These are phyloP conservation scores for Neopestalotiopsis rosae DNA, from an alignment of 2,329 filamentous ascomycete genomes.

Conservation along the genomic window DNA sequence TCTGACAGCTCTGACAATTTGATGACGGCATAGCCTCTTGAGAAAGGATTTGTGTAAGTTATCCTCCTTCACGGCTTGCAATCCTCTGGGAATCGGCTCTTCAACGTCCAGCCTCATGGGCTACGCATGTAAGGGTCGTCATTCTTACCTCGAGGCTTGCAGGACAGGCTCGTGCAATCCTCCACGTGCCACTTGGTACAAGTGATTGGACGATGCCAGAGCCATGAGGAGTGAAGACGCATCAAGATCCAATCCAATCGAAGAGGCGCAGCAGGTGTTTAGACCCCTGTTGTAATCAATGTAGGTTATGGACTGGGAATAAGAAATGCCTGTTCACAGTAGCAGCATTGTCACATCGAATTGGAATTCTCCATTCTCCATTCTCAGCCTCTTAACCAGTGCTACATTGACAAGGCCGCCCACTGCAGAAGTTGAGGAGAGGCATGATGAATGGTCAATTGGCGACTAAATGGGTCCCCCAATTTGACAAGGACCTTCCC, in stretches of 20 bases:
- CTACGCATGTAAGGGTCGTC: not conserved
- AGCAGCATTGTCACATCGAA: not conserved
- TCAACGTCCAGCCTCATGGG: too few species aligned
- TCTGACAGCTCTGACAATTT: not conserved
- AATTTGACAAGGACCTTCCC: not conserved
- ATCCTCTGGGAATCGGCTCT: not conserved
- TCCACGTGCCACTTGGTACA: not conserved
- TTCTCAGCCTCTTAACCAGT: not conserved
- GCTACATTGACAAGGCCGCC: too few species aligned
- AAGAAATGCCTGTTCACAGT: not conserved
- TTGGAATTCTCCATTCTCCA: not conserved
- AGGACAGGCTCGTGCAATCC: not conserved
- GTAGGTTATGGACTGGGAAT: not conserved
- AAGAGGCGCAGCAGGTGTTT: not conserved
- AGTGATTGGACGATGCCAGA: not conserved
- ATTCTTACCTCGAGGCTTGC: not conserved
- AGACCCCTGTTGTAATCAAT: not conserved
- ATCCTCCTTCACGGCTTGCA: not conserved
- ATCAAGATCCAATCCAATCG: not conserved
- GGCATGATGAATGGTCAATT: not conserved
- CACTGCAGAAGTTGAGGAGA: too few species aligned
- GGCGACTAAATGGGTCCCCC: not conserved
- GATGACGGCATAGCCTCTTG: not conserved
- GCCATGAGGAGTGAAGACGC: not conserved
- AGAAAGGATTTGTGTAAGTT: not conserved